Evolutionary conservation across 805 yeast species (phyloP).

Genomic region (Kuraishia capsulata): DNA sequence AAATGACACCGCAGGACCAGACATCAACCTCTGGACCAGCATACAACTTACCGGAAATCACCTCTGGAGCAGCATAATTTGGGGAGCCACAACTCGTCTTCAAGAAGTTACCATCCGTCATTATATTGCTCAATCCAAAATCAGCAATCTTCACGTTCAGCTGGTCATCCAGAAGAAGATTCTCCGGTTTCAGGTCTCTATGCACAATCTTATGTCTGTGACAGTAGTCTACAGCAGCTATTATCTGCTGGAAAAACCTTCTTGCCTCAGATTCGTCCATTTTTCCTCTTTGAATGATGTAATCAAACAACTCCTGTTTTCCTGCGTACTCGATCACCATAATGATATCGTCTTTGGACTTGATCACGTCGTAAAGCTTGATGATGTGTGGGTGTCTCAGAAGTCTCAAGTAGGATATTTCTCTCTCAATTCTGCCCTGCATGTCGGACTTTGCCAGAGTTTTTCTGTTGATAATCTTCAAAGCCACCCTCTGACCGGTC

Average conservation of each 20-base stretch:
- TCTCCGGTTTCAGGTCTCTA: conserved; percentile 94
- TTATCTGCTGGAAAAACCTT: conserved; percentile 90
- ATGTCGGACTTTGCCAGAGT: conserved; percentile 90
- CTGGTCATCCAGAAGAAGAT: conserved; percentile 78
- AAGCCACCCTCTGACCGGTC: conserved; percentile 87
- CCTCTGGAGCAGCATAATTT: conserved; percentile 97
- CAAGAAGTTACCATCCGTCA: conserved; percentile 95
- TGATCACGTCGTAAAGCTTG: conserved; percentile 90
- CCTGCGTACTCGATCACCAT: conserved; percentile 98
- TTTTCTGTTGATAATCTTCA: conserved; percentile 86
- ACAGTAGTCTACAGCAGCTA: conserved; percentile 94
- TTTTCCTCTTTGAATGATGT: conserved; percentile 87
- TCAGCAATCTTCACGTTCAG: conserved; percentile 93
- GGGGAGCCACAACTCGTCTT: conserved; percentile 96
- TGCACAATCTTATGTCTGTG: conserved; percentile 95
- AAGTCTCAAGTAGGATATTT: conserved; percentile 79
- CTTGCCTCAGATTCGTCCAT: conserved; percentile 91
- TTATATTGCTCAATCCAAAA: conserved; percentile 87
- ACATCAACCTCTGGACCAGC: conserved; percentile 99
- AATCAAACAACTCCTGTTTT: conserved; percentile 81
- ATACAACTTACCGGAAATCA: conserved; percentile 84
- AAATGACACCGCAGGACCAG: conserved; percentile 94
- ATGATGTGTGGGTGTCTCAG: conserved; percentile 94
- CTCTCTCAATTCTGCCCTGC: conserved; percentile 96
- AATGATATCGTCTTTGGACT: conserved; percentile 89